These are phyloP conservation scores for Hypoxylon sp. DNA, from an alignment of 2,329 filamentous ascomycete species.

Conservation along the genomic window DNA sequence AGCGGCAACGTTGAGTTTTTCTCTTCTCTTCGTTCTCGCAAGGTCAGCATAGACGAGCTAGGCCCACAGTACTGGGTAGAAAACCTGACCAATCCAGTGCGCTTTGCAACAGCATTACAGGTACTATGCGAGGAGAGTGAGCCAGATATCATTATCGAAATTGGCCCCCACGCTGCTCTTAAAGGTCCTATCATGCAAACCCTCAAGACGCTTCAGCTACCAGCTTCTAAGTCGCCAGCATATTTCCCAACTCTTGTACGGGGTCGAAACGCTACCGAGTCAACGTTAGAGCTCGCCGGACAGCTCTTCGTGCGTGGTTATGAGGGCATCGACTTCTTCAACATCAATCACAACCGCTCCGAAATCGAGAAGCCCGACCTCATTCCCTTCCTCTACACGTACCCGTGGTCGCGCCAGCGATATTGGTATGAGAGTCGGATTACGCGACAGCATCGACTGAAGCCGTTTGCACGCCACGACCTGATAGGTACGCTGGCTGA, in stretches of 20 bases:
- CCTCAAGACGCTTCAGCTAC: slow-evolving; percentile 44
- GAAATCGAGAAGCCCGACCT: slow-evolving; percentile 50
- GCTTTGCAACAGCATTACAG: slow-evolving; percentile 42
- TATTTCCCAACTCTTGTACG: slow-evolving; percentile 53
- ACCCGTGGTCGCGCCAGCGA: slow-evolving; percentile 54
- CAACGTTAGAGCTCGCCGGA: slow-evolving; percentile 50
- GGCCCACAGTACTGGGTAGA: slow-evolving; percentile 49
- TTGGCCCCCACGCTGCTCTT: slow-evolving; percentile 48
- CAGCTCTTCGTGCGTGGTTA: slow-evolving; percentile 52
- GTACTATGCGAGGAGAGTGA: slow-evolving; percentile 37
- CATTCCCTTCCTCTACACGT: slow-evolving; percentile 50
- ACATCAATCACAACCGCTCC: slow-evolving; percentile 51
- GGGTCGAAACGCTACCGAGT: slow-evolving; percentile 42
- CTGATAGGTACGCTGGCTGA: slow-evolving; percentile 55
- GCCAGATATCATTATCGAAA: slow-evolving; percentile 46
- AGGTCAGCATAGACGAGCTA: slow-evolving; percentile 42
- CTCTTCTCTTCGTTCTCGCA: slow-evolving; percentile 46
- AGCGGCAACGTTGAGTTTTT: slow-evolving; percentile 40
- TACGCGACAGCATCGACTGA: slow-evolving; percentile 53
- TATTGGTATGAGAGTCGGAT: slow-evolving; percentile 55
- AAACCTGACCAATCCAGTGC: slow-evolving; percentile 47
- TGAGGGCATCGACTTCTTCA: slow-evolving; percentile 51
- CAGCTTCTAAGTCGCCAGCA: slow-evolving; percentile 44
- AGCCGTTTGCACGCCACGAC: slow-evolving; percentile 55
- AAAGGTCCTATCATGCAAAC: slow-evolving; percentile 49